Conservation (phyloP, 2,329 filamentous ascomycete genomes). For the Paecilomyces niveus region DNA sequence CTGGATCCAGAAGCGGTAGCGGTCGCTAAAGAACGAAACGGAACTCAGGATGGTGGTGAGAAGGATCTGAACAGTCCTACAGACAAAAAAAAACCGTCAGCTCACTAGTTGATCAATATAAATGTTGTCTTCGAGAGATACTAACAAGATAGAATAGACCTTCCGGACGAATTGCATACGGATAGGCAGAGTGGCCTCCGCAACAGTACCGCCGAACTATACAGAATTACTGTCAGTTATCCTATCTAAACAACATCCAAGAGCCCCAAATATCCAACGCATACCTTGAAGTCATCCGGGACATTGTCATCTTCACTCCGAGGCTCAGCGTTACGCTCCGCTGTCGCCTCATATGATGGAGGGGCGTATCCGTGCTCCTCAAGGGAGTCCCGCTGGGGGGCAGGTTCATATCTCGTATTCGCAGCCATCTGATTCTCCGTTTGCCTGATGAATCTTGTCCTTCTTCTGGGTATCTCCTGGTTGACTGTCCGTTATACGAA, state of each 20-base stretch:
- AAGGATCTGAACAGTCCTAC: conserved; percentile 80
- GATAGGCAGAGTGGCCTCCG: conserved; percentile 90
- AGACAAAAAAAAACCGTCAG: not conserved
- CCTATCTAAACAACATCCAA: not conserved
- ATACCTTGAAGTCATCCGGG: conserved; percentile 93
- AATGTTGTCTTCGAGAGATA: conserved; percentile 1
- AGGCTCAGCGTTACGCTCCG: conserved; percentile 53
- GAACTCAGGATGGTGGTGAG: conserved; percentile 73
- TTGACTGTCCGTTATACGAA: not conserved
- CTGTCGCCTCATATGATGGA: conserved; percentile 67
- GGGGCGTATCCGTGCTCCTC: conserved; percentile 68
- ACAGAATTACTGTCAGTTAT: conserved; percentile 6
- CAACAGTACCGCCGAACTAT: conserved; percentile 84
- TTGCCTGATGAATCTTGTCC: not conserved
- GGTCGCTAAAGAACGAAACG: conserved; percentile 73
- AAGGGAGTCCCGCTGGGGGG: conserved; percentile 80
- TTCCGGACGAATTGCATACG: conserved; percentile 96
- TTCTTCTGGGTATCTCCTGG: not conserved
- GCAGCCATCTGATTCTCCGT: conserved; percentile 52
- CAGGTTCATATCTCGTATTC: conserved; percentile 74
- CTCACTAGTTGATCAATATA: not conserved
- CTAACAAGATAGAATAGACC: conserved; percentile 87
- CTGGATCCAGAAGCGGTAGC: conserved; percentile 85
- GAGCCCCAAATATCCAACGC: not conserved
- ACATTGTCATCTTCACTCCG: conserved; percentile 82